Percentiles rank a stretch among this genome's conserved stretches.
These are phyloP conservation scores for Canavalia ensiformis DNA, from an alignment of 306 rosid genomes.

Conservation along the genomic window DNA sequence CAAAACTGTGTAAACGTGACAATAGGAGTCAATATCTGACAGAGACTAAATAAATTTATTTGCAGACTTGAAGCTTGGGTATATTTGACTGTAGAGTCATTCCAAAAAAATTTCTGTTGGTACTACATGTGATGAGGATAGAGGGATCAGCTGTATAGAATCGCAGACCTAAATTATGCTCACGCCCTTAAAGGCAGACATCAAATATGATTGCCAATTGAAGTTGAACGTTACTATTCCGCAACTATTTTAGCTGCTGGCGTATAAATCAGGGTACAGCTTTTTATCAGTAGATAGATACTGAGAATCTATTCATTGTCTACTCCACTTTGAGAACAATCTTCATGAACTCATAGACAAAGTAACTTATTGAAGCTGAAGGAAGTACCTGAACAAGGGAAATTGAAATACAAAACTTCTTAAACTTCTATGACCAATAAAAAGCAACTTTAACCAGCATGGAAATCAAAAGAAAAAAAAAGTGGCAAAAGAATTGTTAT, in stretches of 20 bases:
- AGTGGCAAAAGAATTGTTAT: not conserved
- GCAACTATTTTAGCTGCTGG: conserved; percentile 26
- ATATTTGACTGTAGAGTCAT: conserved; percentile 35
- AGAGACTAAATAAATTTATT: conserved; percentile 35
- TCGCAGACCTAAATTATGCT: conserved; percentile 32
- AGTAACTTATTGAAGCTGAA: conserved; percentile 91
- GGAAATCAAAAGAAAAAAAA: not conserved
- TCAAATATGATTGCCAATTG: conserved; percentile 47
- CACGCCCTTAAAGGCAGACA: conserved; percentile 44
- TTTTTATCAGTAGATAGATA: conserved; percentile 40
- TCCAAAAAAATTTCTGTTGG: conserved; percentile 37
- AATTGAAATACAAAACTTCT: conserved; percentile 12
- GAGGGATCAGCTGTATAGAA: conserved; percentile 6
- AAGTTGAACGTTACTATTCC: conserved; percentile 42
- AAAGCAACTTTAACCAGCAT: conserved; percentile 34
- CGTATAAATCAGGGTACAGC: conserved; percentile 29
- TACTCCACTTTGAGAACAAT: conserved; percentile 92
- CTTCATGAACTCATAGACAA: conserved; percentile 97
- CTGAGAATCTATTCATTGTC: conserved; percentile 45
- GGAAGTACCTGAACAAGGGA: conserved; percentile 86
- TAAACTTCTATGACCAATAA: conserved; percentile 15
- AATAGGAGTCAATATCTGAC: conserved; percentile 39
- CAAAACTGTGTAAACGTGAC: conserved; percentile 41
- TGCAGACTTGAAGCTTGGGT: conserved; percentile 36
- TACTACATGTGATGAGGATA: not conserved